phyloP scores from a whole-genome alignment of 73 alveolate genomes.

The Blepharisma stoltei region DNA sequence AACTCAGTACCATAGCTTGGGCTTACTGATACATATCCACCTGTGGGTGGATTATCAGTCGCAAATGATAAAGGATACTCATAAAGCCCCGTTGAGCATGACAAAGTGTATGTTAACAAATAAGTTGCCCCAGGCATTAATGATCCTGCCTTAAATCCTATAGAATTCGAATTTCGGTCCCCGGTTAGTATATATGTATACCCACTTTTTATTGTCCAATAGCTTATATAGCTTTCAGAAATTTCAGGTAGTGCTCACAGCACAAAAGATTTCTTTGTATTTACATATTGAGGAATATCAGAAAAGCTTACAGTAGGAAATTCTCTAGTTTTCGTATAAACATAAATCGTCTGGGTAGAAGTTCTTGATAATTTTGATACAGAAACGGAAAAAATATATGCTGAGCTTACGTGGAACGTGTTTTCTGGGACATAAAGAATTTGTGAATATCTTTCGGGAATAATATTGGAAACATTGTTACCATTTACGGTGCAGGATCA shows the following conservation, averaged over 20 bases:
- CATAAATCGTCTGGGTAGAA: no score
- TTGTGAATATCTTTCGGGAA: no score
- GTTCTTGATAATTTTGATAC: no score
- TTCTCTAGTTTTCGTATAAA: no score
- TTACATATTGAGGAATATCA: neutral
- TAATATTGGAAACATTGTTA: no score
- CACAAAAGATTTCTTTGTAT: neutral
- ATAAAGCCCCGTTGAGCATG: neutral
- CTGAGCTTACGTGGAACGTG: no score
- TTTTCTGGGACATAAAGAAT: no score
- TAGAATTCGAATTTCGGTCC: neutral
- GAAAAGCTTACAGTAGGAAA: slow-evolving; percentile 8
- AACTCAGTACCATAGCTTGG: slow-evolving; percentile 5
- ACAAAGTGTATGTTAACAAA: neutral
- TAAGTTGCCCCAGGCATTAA: neutral
- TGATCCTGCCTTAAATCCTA: slow-evolving; percentile 7
- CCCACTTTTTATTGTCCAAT: slow-evolving; percentile 2
- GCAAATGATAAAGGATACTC: neutral
- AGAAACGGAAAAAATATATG: no score
- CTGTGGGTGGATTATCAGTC: neutral
- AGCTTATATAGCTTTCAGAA: neutral
- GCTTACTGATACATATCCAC: neutral
- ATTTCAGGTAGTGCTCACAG: neutral
- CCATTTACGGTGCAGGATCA: no score
- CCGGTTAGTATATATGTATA: neutral